Percentiles rank a stretch among this genome's conserved stretches.
Evolutionary conservation across 2,329 filamentous ascomycete genomes (phyloP).

Genomic region (Coleophoma eucalyptorum): DNA sequence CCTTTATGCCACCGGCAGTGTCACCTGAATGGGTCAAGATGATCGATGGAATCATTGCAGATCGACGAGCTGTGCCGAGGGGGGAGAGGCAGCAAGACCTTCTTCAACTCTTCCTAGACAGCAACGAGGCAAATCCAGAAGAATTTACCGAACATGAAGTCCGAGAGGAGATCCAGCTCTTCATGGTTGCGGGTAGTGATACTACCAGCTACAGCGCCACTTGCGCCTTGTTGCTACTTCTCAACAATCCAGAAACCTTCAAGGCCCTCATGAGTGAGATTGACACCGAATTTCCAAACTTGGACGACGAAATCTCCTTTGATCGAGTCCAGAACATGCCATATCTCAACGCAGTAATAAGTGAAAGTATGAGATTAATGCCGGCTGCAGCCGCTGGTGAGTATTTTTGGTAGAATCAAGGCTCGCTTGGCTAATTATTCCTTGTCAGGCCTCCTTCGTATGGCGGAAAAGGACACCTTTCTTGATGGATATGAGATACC

Average conservation of each 20-base stretch:
- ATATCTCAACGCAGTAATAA: slow-evolving; percentile 16
- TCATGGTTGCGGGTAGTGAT: slow-evolving; percentile 7
- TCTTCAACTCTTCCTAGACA: slow-evolving; percentile 14
- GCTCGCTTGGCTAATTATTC: not conserved
- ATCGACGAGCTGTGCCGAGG: slow-evolving; percentile 1
- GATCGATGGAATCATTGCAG: slow-evolving; percentile 9
- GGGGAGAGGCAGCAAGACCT: slow-evolving; percentile 10
- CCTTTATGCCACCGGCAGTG: slow-evolving; percentile 6
- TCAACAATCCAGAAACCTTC: not conserved
- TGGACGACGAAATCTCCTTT: slow-evolving; percentile 10
- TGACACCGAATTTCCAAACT: slow-evolving; percentile 4
- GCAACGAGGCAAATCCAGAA: slow-evolving; percentile 8
- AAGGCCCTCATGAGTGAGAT: not conserved
- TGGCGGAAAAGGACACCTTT: slow-evolving; percentile 5
- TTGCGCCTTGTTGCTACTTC: not conserved
- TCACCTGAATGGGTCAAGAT: slow-evolving; percentile 4
- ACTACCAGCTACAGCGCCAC: not conserved
- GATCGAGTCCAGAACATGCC: slow-evolving; percentile 13
- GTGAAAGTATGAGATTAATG: slow-evolving; percentile 15
- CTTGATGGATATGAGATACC: slow-evolving; percentile 15
- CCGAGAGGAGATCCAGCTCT: slow-evolving; percentile 14
- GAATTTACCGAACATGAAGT: slow-evolving; percentile 12
- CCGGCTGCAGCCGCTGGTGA: slow-evolving; percentile 6
- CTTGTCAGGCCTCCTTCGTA: slow-evolving; percentile 9
- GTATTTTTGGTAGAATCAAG: not conserved